Evolutionary conservation across 495 filamentous ascomycete genomes (phyloP).

Genomic region (Durotheca rogersii): DNA sequence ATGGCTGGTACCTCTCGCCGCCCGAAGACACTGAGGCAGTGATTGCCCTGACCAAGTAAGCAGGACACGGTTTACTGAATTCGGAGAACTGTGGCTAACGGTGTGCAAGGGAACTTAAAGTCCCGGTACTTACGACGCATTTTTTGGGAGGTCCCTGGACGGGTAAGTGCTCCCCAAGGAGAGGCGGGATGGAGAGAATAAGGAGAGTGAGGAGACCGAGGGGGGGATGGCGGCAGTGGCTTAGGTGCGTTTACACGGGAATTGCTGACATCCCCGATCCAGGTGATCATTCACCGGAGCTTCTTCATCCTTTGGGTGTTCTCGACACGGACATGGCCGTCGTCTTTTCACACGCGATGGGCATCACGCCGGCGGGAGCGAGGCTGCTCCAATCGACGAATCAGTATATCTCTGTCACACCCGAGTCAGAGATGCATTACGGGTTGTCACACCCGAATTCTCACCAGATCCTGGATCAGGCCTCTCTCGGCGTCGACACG

Average conservation of each 20-base stretch:
- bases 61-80: background rate
- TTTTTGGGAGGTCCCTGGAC: constrained; percentile 32
- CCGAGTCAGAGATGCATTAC: constrained; percentile 44
- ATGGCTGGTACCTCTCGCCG: constrained; percentile 32
- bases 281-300: constrained; percentile 38
- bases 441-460: constrained; percentile 34
- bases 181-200: too few relatives aligned
- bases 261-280: background rate
- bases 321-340: constrained; percentile 41
- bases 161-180: constrained; percentile 2
- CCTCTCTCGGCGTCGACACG: constrained; percentile 39
- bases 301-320: constrained; percentile 32
- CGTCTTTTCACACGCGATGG: constrained; percentile 44
- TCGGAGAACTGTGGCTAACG: background rate
- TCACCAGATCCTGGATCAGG: constrained; percentile 40
- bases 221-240: too few relatives aligned
- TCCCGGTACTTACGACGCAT: constrained; percentile 41
- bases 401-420: constrained; percentile 43
- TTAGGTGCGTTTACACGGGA: background rate
- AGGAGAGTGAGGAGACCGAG: too few relatives aligned
- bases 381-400: constrained; percentile 36
- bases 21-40: constrained; percentile 31
- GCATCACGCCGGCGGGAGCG: constrained; percentile 32
- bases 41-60: constrained; percentile 26
- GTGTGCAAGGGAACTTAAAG: constrained; percentile 27